phyloP scores from a whole-genome alignment of 257 asterid species.

The Plantago major region DNA sequence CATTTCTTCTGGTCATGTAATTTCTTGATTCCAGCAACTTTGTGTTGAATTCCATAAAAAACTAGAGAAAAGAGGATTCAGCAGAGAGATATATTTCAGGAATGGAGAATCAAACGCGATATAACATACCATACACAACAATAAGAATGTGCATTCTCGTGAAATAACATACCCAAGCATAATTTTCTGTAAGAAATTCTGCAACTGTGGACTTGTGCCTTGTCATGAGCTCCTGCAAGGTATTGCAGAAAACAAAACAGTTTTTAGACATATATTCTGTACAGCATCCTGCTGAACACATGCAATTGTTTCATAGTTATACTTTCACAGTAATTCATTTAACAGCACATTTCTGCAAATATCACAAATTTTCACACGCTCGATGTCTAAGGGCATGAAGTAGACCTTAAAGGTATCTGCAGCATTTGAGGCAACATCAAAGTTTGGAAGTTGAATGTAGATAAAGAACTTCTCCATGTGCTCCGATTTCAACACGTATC shows the following conservation, averaged over 20 bases:
- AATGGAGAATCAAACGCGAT: neutral
- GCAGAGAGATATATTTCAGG: neutral
- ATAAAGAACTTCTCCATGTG: slow-evolving; percentile 66
- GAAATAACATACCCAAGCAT: slow-evolving; percentile 58
- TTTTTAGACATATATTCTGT: neutral
- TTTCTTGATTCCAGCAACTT: slow-evolving; percentile 79
- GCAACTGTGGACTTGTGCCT: slow-evolving; percentile 92
- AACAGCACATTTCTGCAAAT: neutral
- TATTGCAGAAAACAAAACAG: slow-evolving; percentile 20
- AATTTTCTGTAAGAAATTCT: slow-evolving; percentile 60
- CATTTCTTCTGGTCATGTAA: slow-evolving; percentile 84
- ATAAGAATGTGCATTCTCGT: neutral
- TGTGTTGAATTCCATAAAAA: slow-evolving; percentile 77
- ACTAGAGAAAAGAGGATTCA: slow-evolving; percentile 35
- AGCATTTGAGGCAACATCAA: slow-evolving; percentile 97
- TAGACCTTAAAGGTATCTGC: slow-evolving; percentile 78
- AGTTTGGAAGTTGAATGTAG: slow-evolving; percentile 77
- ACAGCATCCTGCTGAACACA: neutral
- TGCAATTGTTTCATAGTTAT: neutral
- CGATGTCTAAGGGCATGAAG: slow-evolving; percentile 5
- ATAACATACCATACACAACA: slow-evolving; percentile 1
- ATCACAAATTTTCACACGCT: neutral
- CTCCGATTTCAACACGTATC: slow-evolving; percentile 61
- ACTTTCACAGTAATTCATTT: neutral
- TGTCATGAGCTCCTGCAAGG: slow-evolving; percentile 77